phyloP scores from a whole-genome alignment of 495 filamentous ascomycete species.

The Hyaloscypha finlandica region DNA sequence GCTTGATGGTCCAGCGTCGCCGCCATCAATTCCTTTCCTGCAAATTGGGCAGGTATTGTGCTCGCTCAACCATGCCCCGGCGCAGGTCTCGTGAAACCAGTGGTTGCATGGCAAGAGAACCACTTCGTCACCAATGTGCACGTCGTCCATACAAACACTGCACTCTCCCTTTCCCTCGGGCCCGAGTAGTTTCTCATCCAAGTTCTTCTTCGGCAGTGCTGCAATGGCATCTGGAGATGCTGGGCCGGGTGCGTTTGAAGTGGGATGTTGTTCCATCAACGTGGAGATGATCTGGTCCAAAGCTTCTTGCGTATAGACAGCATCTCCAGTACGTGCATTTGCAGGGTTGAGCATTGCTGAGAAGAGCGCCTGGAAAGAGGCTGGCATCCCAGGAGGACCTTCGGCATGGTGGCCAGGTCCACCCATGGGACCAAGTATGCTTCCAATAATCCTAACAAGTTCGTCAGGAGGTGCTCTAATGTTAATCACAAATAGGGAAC shows the following conservation, averaged over 20 bases:
- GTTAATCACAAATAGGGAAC: conserved; percentile 23
- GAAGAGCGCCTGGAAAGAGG: conserved; percentile 39
- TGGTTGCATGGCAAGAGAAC: conserved; percentile 83
- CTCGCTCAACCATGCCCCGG: conserved; percentile 77
- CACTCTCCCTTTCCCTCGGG: conserved; percentile 45
- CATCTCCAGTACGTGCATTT: conserved; percentile 67
- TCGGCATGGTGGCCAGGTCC: too few relatives aligned
- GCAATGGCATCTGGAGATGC: conserved; percentile 74
- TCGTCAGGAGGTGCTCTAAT: conserved; percentile 32
- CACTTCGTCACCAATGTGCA: conserved; percentile 73
- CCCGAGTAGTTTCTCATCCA: conserved; percentile 67
- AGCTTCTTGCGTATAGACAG: conserved; percentile 89
- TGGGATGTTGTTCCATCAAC: conserved; percentile 78
- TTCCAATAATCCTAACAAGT: conserved; percentile 29
- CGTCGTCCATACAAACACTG: conserved; percentile 77
- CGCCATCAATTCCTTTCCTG: conserved; percentile 66
- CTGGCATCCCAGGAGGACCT: conserved; percentile 23
- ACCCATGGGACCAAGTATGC: conserved; percentile 25
- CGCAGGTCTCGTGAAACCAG: conserved; percentile 85
- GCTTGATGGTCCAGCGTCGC: conserved; percentile 11
- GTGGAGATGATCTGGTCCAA: conserved; percentile 85
- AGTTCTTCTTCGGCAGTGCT: conserved; percentile 66
- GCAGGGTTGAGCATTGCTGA: conserved; percentile 58
- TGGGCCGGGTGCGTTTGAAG: conserved; percentile 78
- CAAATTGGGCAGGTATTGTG: conserved; percentile 93